Percentiles rank a stretch among this genome's conserved stretches.
Evolutionary conservation across 2,329 filamentous ascomycete genomes (phyloP).

Genomic region (Drechmeria coniospora): DNA sequence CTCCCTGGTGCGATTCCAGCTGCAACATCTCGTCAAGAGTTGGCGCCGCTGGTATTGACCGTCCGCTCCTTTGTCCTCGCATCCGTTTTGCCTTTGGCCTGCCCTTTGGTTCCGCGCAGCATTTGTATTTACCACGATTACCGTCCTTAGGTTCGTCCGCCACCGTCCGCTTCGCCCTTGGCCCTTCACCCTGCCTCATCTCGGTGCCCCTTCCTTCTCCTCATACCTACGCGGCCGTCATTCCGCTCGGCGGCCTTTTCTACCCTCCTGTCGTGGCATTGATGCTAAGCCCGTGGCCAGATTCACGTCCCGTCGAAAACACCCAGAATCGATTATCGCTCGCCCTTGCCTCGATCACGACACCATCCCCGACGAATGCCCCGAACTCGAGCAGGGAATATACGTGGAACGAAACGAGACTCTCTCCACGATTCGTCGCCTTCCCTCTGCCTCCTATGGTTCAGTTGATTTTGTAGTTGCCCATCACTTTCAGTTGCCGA

Average conservation of each 20-base stretch:
- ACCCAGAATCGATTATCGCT: neutral
- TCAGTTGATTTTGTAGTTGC: slow-evolving; percentile 19
- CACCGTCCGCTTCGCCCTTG: slow-evolving; percentile 3
- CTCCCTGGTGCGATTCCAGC: slow-evolving; percentile 39
- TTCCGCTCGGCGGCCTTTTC: no score
- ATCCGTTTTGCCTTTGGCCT: slow-evolving; percentile 15
- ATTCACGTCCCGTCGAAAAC: neutral
- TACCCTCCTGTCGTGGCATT: no score
- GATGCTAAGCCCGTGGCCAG: no score
- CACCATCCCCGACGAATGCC: no score
- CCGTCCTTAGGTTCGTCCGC: slow-evolving; percentile 7
- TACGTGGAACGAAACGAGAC: no score
- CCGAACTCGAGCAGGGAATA: no score
- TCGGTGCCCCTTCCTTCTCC: slow-evolving; percentile 17
- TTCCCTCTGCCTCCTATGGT: slow-evolving; percentile 21
- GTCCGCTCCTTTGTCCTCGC: slow-evolving; percentile 36
- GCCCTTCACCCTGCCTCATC: slow-evolving; percentile 13
- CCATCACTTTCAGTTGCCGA: slow-evolving; percentile 29
- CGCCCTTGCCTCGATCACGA: neutral
- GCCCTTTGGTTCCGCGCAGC: slow-evolving; percentile 9
- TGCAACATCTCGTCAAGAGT: slow-evolving; percentile 31
- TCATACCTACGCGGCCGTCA: no score
- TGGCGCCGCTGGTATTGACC: slow-evolving; percentile 43
- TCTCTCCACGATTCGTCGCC: neutral
- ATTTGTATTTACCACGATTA: slow-evolving; percentile 9